Percentiles rank a stretch among this genome's conserved stretches.
Conservation (phyloP, 257 asterid species). For the Plectranthus barbatus region DNA sequence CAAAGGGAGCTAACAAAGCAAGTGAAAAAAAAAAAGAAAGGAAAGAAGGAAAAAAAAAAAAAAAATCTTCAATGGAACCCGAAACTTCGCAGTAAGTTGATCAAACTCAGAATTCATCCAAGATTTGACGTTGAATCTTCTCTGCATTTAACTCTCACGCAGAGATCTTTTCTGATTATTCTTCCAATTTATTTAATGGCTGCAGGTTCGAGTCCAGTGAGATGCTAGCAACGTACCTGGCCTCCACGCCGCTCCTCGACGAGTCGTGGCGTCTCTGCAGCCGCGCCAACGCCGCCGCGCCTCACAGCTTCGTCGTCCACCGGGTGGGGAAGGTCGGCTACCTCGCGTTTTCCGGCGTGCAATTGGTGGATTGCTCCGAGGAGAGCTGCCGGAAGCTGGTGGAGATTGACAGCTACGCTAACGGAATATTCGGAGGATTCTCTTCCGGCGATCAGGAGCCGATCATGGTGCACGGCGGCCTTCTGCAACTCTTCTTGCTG, state of each 20-base stretch:
- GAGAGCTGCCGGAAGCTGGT: conserved; percentile 39
- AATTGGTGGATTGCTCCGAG: conserved; percentile 33
- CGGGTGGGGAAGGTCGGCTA: conserved; percentile 43
- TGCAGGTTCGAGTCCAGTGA: conserved; percentile 84
- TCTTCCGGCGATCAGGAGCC: conserved; percentile 22
- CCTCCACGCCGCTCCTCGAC: conserved; percentile 71
- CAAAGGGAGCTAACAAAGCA: conserved; percentile 5
- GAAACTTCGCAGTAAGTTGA: conserved; percentile 53
- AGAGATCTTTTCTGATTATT: neutral
- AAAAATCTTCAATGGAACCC: conserved; percentile 35
- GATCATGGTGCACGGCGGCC: conserved; percentile 57
- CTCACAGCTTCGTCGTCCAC: conserved; percentile 27
- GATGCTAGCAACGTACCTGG: conserved; percentile 61
- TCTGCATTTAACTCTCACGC: neutral
- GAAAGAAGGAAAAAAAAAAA: no score
- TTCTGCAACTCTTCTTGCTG: conserved; percentile 43
- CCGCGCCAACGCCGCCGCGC: conserved; percentile 38
- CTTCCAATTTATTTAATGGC: neutral
- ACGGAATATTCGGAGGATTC: conserved; percentile 38
- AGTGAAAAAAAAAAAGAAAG: neutral
- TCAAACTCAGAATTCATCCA: neutral
- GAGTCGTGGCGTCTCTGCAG: conserved; percentile 65
- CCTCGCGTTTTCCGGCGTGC: conserved; percentile 69
- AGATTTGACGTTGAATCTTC: conserved; percentile 25
- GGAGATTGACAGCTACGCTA: conserved; percentile 18